Percentiles rank a stretch among this genome's conserved stretches.
Evolutionary conservation across 768 basidiomycete genomes (phyloP).

Genomic region (Porpolomopsis calyptriformis): DNA sequence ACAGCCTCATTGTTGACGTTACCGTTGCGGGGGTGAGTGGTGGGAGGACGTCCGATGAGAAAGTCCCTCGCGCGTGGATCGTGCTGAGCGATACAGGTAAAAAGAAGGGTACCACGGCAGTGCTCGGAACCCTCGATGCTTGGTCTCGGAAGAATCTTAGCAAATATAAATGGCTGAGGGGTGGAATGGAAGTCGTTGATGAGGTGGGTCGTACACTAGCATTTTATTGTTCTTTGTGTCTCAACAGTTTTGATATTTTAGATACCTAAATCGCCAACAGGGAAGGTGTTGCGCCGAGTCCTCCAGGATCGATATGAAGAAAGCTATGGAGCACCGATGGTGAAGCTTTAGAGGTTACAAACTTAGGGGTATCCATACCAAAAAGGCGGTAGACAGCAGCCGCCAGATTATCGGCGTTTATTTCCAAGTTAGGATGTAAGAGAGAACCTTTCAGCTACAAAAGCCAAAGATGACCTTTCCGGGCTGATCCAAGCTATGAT

Average conservation of each 20-base stretch:
- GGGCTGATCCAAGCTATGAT: too few relatives aligned
- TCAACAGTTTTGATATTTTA: constrained; percentile 21
- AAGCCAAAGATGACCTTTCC: too few relatives aligned
- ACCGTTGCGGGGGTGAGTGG: constrained; percentile 67
- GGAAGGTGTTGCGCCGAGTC: constrained; percentile 55
- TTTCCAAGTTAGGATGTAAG: too few relatives aligned
- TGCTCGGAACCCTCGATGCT: constrained; percentile 37
- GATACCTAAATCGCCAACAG: constrained; percentile 70
- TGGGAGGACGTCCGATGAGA: constrained; percentile 61
- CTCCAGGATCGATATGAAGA: constrained; percentile 51
- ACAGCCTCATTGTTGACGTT: constrained; percentile 50
- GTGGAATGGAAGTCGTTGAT: constrained; percentile 56
- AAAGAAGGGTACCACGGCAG: constrained; percentile 31
- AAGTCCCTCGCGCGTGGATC: constrained; percentile 69
- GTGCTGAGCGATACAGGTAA: constrained; percentile 51
- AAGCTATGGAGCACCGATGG: constrained; percentile 14
- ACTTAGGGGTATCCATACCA: neutral
- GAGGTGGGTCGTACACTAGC: constrained; percentile 34
- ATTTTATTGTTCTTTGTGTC: too few relatives aligned
- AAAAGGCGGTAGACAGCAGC: too few relatives aligned
- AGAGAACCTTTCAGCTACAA: too few relatives aligned
- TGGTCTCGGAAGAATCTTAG: constrained; percentile 59
- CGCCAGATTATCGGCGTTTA: too few relatives aligned
- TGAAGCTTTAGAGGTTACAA: constrained; percentile 1
- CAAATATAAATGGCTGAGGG: constrained; percentile 67